Base-by-base conservation (phyloP, 768 basidiomycete genomes). In the Boletus coccyginus region DNA sequence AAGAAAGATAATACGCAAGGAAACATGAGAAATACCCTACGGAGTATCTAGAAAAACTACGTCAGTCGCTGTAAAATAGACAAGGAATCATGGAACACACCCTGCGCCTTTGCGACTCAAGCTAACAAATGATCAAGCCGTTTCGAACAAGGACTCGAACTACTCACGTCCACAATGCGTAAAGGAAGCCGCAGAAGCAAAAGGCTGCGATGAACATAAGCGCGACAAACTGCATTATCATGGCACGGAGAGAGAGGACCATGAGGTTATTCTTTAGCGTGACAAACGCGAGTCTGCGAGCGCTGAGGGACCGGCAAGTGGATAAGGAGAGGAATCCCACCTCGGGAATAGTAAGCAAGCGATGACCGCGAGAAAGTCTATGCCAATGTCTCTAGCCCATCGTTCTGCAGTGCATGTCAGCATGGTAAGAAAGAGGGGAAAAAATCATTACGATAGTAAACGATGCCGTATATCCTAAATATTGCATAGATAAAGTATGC, bases 341-440 rank as follows among this genome's bases (percentile, higher is more conserved):
- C 94, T 80, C 56, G 94, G 94, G 67, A 96, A 97, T 74, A 98
- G 83, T 29, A 97, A 76, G 58, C 89, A 90, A 1, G 94, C 94
- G 50, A 93, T 95, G 24, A 96, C 70, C 3, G 95, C 92, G 24
- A 97, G 82, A 59, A 85, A 86, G 66, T 97, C 94, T 33, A 88
- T 80, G 1, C 94, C 93, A 4, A 86, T 76, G 11, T 78, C 72
- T 27, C 82, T 78, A 1, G 91, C 90, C 85, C 87, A 88, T 12
- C 59, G 62, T 47, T 77, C 89, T 92, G 53, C 9, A 24, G 13
- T 17, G 29, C 41, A 45, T 47, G 29, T 66, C 16, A 53, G 41
- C 10, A 48, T 42, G 46, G 24, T 27, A 32, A 42, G 40, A 27
- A 27, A 42, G 9, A 7, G 19, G 17, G 17, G 27, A 39, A 27